Evolutionary conservation across 768 basidiomycete species (phyloP).

Genomic region (Boletus barrowsii): DNA sequence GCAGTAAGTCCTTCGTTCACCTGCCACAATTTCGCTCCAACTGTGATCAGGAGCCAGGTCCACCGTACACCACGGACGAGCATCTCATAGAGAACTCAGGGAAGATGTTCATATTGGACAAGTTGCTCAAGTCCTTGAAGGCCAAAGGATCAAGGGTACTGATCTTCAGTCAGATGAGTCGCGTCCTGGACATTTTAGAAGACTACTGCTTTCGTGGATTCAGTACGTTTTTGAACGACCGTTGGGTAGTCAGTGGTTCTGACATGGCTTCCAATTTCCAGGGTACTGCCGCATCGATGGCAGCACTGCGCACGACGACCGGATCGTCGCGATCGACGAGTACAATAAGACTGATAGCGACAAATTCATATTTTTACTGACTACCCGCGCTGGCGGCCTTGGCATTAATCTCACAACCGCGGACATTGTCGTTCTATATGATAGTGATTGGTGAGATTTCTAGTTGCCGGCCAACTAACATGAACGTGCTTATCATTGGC

Average conservation of each 20-base stretch:
- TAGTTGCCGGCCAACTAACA: no score
- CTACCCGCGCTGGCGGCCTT: slow-evolving; percentile 93
- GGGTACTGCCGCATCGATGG: slow-evolving; percentile 98
- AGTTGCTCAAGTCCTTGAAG: slow-evolving; percentile 82
- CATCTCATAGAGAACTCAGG: slow-evolving; percentile 93
- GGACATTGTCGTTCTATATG: slow-evolving; percentile 93
- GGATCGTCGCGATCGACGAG: slow-evolving; percentile 93
- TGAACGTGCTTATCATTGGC: background rate
- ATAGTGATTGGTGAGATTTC: slow-evolving; percentile 83
- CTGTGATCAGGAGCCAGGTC: slow-evolving; percentile 80
- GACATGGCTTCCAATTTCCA: slow-evolving; percentile 27
- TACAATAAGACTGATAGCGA: slow-evolving; percentile 94
- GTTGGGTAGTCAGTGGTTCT: background rate
- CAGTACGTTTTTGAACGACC: slow-evolving; percentile 49
- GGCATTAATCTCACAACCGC: slow-evolving; percentile 96
- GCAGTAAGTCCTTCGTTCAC: slow-evolving; percentile 47
- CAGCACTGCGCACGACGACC: slow-evolving; percentile 92
- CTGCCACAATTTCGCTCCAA: background rate
- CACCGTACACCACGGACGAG: slow-evolving; percentile 97
- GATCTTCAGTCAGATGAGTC: slow-evolving; percentile 99
- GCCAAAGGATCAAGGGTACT: slow-evolving; percentile 89
- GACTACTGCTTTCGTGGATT: slow-evolving; percentile 93
- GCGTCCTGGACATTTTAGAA: slow-evolving; percentile 93
- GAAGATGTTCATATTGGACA: slow-evolving; percentile 98
- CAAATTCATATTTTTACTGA: slow-evolving; percentile 94